Evolutionary conservation across 202 grass and related monocot species (phyloP).

Genomic region (Panicum virgatum): DNA sequence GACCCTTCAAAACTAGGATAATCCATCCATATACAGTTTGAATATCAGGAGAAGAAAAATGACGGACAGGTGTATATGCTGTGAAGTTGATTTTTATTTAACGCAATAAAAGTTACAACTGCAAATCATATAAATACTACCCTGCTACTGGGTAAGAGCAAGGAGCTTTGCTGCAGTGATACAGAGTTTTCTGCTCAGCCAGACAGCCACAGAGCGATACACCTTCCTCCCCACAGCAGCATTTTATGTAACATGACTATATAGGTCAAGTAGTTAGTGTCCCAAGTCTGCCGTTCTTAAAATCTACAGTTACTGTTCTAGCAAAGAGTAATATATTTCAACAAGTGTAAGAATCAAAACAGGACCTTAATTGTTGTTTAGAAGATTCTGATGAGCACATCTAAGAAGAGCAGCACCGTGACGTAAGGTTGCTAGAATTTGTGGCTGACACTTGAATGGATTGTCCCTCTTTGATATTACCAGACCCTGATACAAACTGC

Average conservation of each 20-base stretch:
- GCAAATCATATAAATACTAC: not conserved
- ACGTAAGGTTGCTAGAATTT: not conserved
- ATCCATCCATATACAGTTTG: no score
- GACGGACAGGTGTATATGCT: not conserved
- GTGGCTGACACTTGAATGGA: constrained; percentile 25
- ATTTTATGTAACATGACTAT: not conserved
- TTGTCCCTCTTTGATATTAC: constrained; percentile 28
- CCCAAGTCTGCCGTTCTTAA: not conserved
- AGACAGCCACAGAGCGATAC: not conserved
- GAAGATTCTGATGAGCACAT: not conserved
- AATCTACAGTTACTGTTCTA: not conserved
- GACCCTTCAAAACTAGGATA: no score
- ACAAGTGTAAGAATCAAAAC: not conserved
- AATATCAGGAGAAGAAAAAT: no score
- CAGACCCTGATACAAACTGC: not conserved
- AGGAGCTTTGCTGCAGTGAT: not conserved
- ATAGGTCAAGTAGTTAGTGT: not conserved
- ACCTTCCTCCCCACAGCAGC: not conserved
- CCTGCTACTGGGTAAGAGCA: not conserved
- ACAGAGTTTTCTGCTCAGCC: not conserved
- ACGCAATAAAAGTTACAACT: not conserved
- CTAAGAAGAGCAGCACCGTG: constrained; percentile 21
- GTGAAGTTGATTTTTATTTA: not conserved
- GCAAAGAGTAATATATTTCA: not conserved
- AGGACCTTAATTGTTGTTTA: not conserved